Percentiles rank a stretch among this genome's conserved stretches.
Evolutionary conservation across 495 filamentous ascomycete species (phyloP).

Genomic region (Sordaria brevicollis): DNA sequence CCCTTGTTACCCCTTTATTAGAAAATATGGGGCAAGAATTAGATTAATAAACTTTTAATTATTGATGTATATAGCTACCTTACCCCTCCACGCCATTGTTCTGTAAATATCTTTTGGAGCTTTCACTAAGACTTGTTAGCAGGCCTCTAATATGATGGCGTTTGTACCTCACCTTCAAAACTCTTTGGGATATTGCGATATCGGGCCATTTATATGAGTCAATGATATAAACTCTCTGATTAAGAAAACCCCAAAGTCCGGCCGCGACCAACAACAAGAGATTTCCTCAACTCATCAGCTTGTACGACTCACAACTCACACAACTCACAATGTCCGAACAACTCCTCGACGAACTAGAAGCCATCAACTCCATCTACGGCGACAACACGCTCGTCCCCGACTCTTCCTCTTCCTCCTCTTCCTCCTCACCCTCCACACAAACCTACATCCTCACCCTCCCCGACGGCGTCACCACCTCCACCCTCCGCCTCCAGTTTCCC

Average conservation of each 20-base stretch:
- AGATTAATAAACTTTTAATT: too few species aligned
- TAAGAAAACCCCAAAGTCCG: too few species aligned
- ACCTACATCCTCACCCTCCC: constrained; percentile 45
- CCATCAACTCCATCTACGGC: constrained; percentile 90
- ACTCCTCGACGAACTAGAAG: constrained; percentile 72
- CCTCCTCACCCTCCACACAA: too few species aligned
- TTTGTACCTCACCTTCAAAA: not conserved
- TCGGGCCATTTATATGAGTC: not conserved
- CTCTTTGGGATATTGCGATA: not conserved
- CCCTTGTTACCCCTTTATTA: too few species aligned
- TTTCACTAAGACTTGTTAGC: not conserved
- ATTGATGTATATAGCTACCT: too few species aligned
- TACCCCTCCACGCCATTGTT: not conserved
- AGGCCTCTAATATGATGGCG: not conserved
- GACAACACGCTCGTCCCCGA: constrained; percentile 46
- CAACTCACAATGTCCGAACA: constrained; percentile 54
- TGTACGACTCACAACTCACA: not conserved
- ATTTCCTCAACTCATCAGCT: not conserved
- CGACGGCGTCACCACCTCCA: constrained; percentile 25
- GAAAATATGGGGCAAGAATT: too few species aligned
- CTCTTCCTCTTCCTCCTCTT: too few species aligned
- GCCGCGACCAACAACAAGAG: too few species aligned
- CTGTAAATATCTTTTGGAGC: not conserved
- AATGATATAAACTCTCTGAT: not conserved
- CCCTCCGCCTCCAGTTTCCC: constrained; percentile 58